Percentiles rank a stretch among this genome's conserved stretches.
phyloP scores from a whole-genome alignment of 2,329 filamentous ascomycete genomes.

The Claviceps sorghi region DNA sequence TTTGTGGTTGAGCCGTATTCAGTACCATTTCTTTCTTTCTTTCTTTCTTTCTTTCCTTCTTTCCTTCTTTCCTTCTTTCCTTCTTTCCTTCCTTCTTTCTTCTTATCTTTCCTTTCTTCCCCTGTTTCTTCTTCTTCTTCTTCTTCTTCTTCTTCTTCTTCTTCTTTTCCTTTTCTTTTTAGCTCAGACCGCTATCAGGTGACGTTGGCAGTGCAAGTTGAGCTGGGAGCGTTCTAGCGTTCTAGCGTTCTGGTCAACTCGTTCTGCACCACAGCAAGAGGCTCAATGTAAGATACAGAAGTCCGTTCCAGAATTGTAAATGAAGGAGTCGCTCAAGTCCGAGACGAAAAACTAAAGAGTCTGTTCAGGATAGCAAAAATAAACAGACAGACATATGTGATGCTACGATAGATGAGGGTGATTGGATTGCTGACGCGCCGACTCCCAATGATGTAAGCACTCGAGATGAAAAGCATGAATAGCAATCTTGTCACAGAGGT shows the following conservation, averaged over 20 bases:
- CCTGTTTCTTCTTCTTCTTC: no score
- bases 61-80: no score
- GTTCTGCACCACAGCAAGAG: neutral
- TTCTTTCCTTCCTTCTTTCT: no score
- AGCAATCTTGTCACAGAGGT: neutral
- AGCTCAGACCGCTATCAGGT: neutral
- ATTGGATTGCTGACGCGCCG: neutral
- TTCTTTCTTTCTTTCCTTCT: no score
- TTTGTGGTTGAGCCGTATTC: neutral
- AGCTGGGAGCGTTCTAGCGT: neutral
- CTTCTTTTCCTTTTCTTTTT: neutral
- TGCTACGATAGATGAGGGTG: neutral
- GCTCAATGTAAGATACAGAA: neutral
- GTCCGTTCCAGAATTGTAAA: neutral
- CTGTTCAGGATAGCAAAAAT: neutral
- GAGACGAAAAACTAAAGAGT: neutral
- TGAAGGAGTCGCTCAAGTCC: neutral
- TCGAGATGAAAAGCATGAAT: neutral
- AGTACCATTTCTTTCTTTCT: neutral
- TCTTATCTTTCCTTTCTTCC: no score
- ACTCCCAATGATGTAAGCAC: neutral
- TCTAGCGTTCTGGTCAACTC: no score
- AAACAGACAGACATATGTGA: neutral
- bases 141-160: neutral
- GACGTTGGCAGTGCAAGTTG: neutral